phyloP scores from a whole-genome alignment of 495 filamentous ascomycete genomes.

The Aspergillus kassunensis region DNA sequence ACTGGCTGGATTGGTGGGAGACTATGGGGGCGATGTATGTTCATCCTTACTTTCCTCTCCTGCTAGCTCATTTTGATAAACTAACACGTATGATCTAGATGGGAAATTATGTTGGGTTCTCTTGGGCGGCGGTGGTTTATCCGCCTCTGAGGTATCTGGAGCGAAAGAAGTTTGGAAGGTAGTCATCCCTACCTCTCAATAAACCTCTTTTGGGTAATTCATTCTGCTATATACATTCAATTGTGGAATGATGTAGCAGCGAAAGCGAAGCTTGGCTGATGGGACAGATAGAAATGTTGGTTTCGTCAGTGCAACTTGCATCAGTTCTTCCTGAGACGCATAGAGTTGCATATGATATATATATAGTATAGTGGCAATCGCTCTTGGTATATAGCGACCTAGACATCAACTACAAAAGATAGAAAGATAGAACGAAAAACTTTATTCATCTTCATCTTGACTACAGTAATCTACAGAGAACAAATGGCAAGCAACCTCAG shows the following conservation, averaged over 20 bases:
- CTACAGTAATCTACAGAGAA: slow-evolving; percentile 48
- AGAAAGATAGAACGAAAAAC: slow-evolving; percentile 6
- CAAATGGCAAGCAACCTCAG: slow-evolving; percentile 21
- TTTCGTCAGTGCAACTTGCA: too few species aligned
- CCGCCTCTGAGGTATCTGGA: slow-evolving; percentile 49
- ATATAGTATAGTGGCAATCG: too few species aligned
- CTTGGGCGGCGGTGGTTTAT: slow-evolving; percentile 46
- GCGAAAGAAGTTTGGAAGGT: slow-evolving; percentile 42
- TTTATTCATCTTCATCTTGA: slow-evolving; percentile 34
- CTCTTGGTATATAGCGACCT: neutral
- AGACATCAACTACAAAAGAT: neutral
- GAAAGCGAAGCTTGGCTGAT: too few species aligned
- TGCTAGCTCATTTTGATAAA: neutral
- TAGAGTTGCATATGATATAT: neutral
- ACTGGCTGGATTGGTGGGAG: slow-evolving; percentile 51
- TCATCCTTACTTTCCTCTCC: neutral
- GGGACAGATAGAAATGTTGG: too few species aligned
- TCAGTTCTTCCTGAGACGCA: too few species aligned
- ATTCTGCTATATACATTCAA: too few species aligned
- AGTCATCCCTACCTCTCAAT: too few species aligned
- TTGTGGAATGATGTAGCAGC: too few species aligned
- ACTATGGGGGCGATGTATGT: slow-evolving; percentile 57
- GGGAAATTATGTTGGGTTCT: slow-evolving; percentile 50
- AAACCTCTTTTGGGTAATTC: too few species aligned
- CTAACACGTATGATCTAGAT: slow-evolving; percentile 26